These are phyloP conservation scores for Fraxinus sp. DNA, from an alignment of 305 asterid genomes.

Conservation along the genomic window DNA sequence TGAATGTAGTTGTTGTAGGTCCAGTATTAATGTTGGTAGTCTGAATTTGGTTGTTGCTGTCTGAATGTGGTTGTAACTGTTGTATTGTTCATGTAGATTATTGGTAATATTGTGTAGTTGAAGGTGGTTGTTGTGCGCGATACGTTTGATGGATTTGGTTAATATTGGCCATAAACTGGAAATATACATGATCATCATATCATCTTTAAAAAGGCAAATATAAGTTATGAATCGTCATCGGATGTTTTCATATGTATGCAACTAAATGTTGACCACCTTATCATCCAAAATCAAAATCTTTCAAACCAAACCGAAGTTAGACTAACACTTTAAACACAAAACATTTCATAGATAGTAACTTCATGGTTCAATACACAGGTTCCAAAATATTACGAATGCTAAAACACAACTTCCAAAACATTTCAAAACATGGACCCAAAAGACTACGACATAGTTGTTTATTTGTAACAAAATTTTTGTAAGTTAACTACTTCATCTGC, in stretches of 20 bases:
- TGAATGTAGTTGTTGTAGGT: neutral
- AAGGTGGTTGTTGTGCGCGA: too few species aligned
- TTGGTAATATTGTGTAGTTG: neutral
- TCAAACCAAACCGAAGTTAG: too few species aligned
- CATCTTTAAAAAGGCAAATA: too few species aligned
- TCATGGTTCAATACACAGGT: neutral
- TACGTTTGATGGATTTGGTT: too few species aligned
- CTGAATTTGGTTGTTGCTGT: neutral
- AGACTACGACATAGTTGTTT: neutral
- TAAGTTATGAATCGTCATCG: too few species aligned
- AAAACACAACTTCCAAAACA: neutral
- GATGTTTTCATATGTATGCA: too few species aligned
- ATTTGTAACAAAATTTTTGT: too few species aligned
- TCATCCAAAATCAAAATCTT: too few species aligned
- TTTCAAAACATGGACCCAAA: neutral
- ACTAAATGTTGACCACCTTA: too few species aligned
- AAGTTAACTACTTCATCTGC: neutral
- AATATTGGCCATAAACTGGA: too few species aligned
- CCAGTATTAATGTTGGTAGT: neutral
- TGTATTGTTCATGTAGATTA: neutral
- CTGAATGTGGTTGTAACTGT: too few species aligned
- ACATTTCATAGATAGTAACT: neutral
- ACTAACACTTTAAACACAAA: neutral
- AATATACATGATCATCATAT: too few species aligned
- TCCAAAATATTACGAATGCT: neutral